Base-by-base conservation (phyloP, 2,329 filamentous ascomycete genomes). In the Phialophora macrospora region DNA sequence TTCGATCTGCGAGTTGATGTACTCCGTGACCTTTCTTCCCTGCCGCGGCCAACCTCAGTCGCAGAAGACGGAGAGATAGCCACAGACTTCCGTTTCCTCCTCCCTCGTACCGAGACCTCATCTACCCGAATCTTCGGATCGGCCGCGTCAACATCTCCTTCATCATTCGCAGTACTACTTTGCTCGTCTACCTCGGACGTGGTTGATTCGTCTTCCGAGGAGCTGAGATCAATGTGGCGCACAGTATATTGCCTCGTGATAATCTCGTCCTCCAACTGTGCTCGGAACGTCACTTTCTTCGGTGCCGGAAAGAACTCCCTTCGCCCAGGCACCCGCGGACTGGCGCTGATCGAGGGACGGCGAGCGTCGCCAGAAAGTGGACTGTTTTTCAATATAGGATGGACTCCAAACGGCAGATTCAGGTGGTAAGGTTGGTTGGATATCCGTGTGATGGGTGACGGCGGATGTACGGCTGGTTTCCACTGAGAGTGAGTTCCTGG, bases 261-360 rank as follows among this genome's bases (percentile, higher is more conserved):
- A 71, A 88, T 86, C 63, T 87, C 84, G 72, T 88, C 86, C 54
- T 85, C 84, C 28, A 88, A 74, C 20, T 83, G 82, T 12, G 77
- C 78, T 22, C 82, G 79, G 73, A 87, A 88, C 28, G 80, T 81
- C 12, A 88, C 86, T 68, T 79, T 80, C 77, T 88, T 88, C 71
- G 82, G 77, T 1, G 83, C 78, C 3, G 85, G 84, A 72, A 87
- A 87, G 68, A 80, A 78, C 34, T 77, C 74, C 52, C 75, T 76
- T 58, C 77, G 75, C 38, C 64, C 74, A 79, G 75, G 66, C 77
- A 77, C 77, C 54, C 72, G 74, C 72, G 71, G 77, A 41, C 75
- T 73, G 54, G 73, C 71, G 63, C 65, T 73, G 28, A 76, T 71
- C 1, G 81, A 78, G 70, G 79, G 80, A 24, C 76, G 74, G 41